Percentiles rank a stretch among this genome's conserved stretches.
phyloP scores from a whole-genome alignment of 768 basidiomycete species.

The Xerocomellus intermedius region DNA sequence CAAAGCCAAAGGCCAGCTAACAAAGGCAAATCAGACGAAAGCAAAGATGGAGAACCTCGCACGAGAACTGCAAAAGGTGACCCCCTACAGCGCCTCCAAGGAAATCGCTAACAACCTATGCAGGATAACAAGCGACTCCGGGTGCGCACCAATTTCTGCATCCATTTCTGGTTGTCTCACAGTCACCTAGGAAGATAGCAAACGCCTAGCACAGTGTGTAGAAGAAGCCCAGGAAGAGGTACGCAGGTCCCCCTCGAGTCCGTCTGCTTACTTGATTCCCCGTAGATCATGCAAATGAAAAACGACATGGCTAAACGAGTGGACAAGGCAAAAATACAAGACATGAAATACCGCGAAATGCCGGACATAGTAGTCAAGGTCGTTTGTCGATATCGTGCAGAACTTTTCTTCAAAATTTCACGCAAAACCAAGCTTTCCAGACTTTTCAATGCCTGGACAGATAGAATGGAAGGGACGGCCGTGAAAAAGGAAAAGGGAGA shows the following conservation, averaged over 20 bases:
- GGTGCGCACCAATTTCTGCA: constrained; percentile 43
- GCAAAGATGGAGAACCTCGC: constrained; percentile 89
- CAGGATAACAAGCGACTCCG: constrained; percentile 89
- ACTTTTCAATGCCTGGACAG: constrained; percentile 85
- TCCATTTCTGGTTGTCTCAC: constrained; percentile 20
- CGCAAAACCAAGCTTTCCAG: constrained; percentile 84
- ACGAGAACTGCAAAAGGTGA: constrained; percentile 84
- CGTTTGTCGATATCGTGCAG: constrained; percentile 83
- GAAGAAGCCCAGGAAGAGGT: constrained; percentile 88
- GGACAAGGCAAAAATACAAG: constrained; percentile 75
- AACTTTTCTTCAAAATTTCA: constrained; percentile 90
- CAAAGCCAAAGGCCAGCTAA: constrained; percentile 78
- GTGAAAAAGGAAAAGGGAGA: constrained; percentile 51
- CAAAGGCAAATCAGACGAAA: constrained; percentile 86
- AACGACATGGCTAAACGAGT: constrained; percentile 76
- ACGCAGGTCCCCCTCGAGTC: constrained; percentile 6
- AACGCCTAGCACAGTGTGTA: constrained; percentile 74
- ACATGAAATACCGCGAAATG: constrained; percentile 78
- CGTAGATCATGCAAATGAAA: constrained; percentile 78
- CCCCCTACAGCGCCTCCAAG: constrained; percentile 4
- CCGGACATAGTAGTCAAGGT: constrained; percentile 92
- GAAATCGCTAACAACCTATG: constrained; percentile 15
- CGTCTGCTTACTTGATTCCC: constrained; percentile 2
- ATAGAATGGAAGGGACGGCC: constrained; percentile 71
- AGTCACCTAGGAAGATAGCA: constrained; percentile 71